A percentile compares a stretch with the other conserved stretches of the same genome.
Conservation (phyloP, 2,329 filamentous ascomycete genomes). For the Blumeriella jaapii region DNA sequence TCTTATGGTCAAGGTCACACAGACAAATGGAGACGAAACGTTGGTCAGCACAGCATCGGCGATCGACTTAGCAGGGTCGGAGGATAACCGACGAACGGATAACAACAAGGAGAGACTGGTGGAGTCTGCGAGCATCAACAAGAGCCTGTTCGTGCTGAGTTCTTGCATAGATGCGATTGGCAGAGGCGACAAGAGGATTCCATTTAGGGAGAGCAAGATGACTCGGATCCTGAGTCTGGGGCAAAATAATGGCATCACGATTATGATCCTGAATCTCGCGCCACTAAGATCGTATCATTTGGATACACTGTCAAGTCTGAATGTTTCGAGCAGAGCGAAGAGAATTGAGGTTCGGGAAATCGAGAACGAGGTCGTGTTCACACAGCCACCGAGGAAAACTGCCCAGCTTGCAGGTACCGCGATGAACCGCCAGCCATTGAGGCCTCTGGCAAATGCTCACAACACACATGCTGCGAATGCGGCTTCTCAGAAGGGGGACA, state of each 20-base stretch:
- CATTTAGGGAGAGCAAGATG: constrained; percentile 63
- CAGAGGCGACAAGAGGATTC: constrained; percentile 62
- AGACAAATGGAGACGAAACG: constrained; percentile 56
- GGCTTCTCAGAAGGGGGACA: constrained; percentile 46
- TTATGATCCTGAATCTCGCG: constrained; percentile 94
- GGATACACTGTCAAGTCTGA: constrained; percentile 85
- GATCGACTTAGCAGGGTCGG: constrained; percentile 89
- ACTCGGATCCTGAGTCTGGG: constrained; percentile 84
- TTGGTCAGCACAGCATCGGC: constrained; percentile 78
- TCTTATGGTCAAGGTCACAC: constrained; percentile 76
- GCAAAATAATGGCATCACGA: constrained; percentile 87
- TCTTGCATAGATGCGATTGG: constrained; percentile 95
- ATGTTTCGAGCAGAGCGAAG: constrained; percentile 90
- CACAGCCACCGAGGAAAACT: constrained; percentile 52
- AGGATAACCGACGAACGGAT: constrained; percentile 88
- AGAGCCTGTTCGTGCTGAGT: constrained; percentile 85
- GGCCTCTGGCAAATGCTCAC: constrained; percentile 63
- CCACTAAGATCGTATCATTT: constrained; percentile 87
- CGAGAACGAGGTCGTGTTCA: constrained; percentile 88
- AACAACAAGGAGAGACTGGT: constrained; percentile 86
- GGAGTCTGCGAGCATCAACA: constrained; percentile 97
- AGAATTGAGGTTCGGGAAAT: constrained; percentile 93
- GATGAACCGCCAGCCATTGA: constrained; percentile 61
- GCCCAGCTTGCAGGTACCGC: constrained; percentile 30
- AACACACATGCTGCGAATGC: constrained; percentile 59